phyloP scores from a whole-genome alignment of 805 yeast species.

The Sugiyamaella americana region DNA sequence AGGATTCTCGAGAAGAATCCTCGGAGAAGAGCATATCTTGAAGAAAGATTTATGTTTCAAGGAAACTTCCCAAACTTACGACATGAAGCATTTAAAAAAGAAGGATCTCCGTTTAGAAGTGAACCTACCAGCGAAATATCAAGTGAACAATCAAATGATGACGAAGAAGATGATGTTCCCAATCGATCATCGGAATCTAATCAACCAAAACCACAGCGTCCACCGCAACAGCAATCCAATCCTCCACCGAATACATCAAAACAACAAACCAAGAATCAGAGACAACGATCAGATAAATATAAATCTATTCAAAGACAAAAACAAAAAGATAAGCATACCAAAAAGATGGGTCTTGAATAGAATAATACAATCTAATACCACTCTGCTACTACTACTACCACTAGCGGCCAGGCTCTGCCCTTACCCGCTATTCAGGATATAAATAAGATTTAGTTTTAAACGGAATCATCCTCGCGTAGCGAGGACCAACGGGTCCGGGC shows the following conservation, averaged over 20 bases:
- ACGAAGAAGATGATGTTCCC: neutral
- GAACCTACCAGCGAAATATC: too few relatives aligned
- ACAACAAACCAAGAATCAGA: neutral
- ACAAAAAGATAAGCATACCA: conserved; percentile 17
- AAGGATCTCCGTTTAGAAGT: too few relatives aligned
- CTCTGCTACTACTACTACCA: neutral
- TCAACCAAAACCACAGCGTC: neutral
- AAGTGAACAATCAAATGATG: neutral
- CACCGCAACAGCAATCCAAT: neutral
- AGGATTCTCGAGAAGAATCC: conserved; percentile 66
- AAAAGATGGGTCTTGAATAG: conserved; percentile 14
- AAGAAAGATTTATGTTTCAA: conserved; percentile 51
- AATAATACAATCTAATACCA: conserved; percentile 1
- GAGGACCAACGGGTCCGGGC: neutral
- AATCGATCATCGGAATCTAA: neutral
- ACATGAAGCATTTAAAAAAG: neutral
- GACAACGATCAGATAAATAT: neutral
- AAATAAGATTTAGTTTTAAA: too few relatives aligned
- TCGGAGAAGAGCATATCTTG: conserved; percentile 52
- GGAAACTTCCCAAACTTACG: conserved; percentile 31
- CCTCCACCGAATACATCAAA: neutral
- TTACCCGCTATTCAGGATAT: too few relatives aligned
- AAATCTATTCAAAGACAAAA: conserved; percentile 4
- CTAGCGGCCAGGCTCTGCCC: neutral
- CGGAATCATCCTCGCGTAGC: neutral